phyloP scores from a whole-genome alignment of 2,329 filamentous ascomycete genomes.

The Arthrobotrys musiformis region DNA sequence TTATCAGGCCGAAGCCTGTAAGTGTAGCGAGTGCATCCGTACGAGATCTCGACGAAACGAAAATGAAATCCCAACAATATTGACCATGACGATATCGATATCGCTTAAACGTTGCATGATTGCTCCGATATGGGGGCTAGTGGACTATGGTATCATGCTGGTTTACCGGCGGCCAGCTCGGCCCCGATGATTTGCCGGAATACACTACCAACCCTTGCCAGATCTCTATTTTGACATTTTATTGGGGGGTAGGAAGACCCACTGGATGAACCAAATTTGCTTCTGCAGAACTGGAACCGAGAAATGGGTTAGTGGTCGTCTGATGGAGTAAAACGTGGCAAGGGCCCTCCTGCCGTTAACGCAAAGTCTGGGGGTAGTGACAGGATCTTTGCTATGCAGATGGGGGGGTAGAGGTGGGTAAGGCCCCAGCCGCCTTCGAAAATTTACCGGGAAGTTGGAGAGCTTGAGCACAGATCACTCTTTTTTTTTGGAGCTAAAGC shows the following conservation, averaged over 20 bases:
- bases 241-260: too few relatives aligned
- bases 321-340: slow-evolving; percentile 40
- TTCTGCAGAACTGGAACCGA: slow-evolving; percentile 14
- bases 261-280: background rate
- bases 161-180: background rate
- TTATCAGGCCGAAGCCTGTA: too few relatives aligned
- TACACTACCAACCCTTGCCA: slow-evolving; percentile 8
- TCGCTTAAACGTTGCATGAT: background rate
- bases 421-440: background rate
- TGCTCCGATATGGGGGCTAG: background rate
- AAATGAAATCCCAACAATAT: background rate
- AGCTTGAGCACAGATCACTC: slow-evolving; percentile 25
- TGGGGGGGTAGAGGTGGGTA: background rate
- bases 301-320: slow-evolving; percentile 39
- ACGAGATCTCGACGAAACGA: background rate
- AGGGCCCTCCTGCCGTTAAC: slow-evolving; percentile 8
- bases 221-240: slow-evolving; percentile 10
- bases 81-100: background rate
- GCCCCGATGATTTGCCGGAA: slow-evolving; percentile 18
- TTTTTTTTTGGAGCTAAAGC: slow-evolving; percentile 12
- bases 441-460: slow-evolving; percentile 30
- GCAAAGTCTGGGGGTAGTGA: background rate
- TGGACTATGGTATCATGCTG: too few relatives aligned
- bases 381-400: background rate
- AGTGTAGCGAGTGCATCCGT: background rate